Percentiles rank a stretch among this genome's conserved stretches.
phyloP scores from a whole-genome alignment of 768 basidiomycete species.

The Steccherinum ochraceum region DNA sequence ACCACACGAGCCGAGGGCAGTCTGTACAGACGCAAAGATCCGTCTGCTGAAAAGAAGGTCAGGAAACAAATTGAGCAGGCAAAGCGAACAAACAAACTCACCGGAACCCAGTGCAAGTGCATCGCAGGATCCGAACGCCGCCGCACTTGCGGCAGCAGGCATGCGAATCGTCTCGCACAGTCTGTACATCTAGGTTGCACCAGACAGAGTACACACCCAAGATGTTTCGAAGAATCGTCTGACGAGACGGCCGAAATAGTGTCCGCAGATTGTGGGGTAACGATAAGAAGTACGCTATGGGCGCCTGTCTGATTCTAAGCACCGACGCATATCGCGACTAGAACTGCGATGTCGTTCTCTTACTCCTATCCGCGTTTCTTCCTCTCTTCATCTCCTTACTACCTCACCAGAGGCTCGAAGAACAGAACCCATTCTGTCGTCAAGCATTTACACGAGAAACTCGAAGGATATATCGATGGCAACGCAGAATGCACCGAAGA shows the following conservation, averaged over 20 bases:
- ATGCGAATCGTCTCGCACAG: slow-evolving; percentile 24
- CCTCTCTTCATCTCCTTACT: slow-evolving; percentile 1
- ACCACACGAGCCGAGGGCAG: slow-evolving; percentile 52
- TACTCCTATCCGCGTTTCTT: not conserved
- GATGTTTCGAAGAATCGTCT: too few relatives aligned
- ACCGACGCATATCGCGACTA: not conserved
- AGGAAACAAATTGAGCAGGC: not conserved
- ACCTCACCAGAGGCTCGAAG: not conserved
- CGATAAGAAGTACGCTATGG: not conserved
- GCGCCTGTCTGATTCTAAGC: not conserved
- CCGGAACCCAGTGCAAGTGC: slow-evolving; percentile 61
- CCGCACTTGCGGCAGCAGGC: slow-evolving; percentile 47
- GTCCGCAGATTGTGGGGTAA: too few relatives aligned
- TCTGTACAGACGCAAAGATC: slow-evolving; percentile 60
- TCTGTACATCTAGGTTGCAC: not conserved
- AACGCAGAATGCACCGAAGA: slow-evolving; percentile 38
- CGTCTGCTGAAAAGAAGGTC: slow-evolving; percentile 45
- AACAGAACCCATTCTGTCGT: not conserved
- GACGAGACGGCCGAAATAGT: too few relatives aligned
- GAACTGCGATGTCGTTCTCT: not conserved
- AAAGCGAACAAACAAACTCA: slow-evolving; percentile 14
- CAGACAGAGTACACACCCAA: too few relatives aligned
- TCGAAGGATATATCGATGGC: not conserved
- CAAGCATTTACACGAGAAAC: not conserved
- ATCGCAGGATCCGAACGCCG: slow-evolving; percentile 42